A percentile compares a stretch with the other conserved stretches of the same genome.
Evolutionary conservation across 1,139 yeast species (phyloP).

Genomic region (Magnusiomyces suaveolens): DNA sequence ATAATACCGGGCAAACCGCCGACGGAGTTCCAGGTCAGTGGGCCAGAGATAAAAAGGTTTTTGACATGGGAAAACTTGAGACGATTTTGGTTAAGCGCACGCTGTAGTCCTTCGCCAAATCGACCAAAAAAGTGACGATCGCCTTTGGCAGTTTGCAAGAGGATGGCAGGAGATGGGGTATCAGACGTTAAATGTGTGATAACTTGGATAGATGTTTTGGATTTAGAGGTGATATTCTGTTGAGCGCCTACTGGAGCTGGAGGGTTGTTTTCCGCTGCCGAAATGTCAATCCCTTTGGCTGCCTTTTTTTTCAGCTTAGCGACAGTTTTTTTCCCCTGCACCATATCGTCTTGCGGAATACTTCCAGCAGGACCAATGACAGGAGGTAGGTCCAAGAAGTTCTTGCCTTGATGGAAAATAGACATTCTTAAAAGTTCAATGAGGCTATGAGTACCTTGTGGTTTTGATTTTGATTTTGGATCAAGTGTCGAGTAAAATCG

Average conservation of each 20-base stretch:
- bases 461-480: no score
- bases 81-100: conserved; percentile 43
- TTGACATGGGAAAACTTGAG: conserved; percentile 38
- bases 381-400: neutral
- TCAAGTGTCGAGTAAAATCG: neutral
- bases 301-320: neutral
- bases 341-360: neutral
- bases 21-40: conserved; percentile 59
- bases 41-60: conserved; percentile 68
- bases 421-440: neutral
- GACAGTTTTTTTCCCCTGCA: neutral
- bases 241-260: neutral
- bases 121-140: conserved; percentile 67
- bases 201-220: conserved; percentile 23
- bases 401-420: neutral
- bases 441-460: neutral
- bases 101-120: conserved; percentile 77
- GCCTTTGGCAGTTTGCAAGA: conserved; percentile 44
- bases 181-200: conserved; percentile 54
- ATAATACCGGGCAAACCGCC: conserved; percentile 90
- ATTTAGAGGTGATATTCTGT: neutral
- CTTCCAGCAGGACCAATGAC: neutral
- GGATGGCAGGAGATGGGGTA: conserved; percentile 48
- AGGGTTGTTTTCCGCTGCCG: neutral
- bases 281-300: conserved; percentile 1